These are phyloP conservation scores for Dryas alaskensis DNA, from an alignment of 306 rosid species.

Conservation along the genomic window DNA sequence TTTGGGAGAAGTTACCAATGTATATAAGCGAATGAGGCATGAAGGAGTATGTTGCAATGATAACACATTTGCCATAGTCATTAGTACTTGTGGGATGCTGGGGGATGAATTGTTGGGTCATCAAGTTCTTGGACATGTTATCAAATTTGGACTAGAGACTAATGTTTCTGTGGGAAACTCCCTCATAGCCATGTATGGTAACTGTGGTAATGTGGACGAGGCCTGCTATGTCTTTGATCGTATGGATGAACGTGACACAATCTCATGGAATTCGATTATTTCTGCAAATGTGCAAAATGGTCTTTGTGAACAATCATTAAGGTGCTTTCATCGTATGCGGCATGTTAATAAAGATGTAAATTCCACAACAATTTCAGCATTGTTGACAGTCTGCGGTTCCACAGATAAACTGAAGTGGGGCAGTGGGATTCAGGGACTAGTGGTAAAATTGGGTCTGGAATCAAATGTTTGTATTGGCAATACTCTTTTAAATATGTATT, in stretches of 20 bases:
- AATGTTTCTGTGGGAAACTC: conserved; percentile 73
- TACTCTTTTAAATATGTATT: conserved; percentile 81
- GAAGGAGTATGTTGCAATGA: conserved; percentile 52
- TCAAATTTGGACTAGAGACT: conserved; percentile 60
- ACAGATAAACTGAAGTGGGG: conserved; percentile 69
- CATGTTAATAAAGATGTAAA: conserved; percentile 38
- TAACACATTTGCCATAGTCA: conserved; percentile 59
- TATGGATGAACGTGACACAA: conserved; percentile 70
- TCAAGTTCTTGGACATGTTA: conserved; percentile 64
- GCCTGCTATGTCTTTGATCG: conserved; percentile 62
- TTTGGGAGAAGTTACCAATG: conserved; percentile 45
- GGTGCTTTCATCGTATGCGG: conserved; percentile 57
- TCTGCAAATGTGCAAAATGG: conserved; percentile 62
- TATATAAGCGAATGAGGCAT: conserved; percentile 49
- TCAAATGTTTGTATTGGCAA: conserved; percentile 64
- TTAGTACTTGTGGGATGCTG: conserved; percentile 69
- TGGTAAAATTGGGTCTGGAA: conserved; percentile 63
- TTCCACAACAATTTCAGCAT: conserved; percentile 58
- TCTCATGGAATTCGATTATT: conserved; percentile 92
- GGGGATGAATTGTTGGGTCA: conserved; percentile 57
- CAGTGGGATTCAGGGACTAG: conserved; percentile 64
- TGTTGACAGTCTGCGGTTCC: conserved; percentile 63
- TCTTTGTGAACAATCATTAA: conserved; percentile 53
- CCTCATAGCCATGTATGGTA: conserved; percentile 73
- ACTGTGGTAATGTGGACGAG: conserved; percentile 47